phyloP scores from a whole-genome alignment of 257 asterid species.

The Nyctanthes arbortristis region DNA sequence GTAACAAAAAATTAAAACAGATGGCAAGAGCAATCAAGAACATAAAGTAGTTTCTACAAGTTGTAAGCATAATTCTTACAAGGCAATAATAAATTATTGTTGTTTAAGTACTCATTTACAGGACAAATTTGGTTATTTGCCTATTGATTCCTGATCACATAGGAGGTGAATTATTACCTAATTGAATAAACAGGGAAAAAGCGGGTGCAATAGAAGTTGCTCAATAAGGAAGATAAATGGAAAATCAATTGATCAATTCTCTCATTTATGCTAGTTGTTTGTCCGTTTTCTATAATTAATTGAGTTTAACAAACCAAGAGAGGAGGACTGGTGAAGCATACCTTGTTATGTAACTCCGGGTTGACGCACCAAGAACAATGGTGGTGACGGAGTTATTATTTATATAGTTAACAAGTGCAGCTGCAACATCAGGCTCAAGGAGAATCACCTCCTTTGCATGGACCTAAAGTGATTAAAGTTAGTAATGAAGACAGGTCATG shows the following conservation, averaged over 20 bases:
- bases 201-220: background rate
- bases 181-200: background rate
- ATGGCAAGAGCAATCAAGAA: background rate
- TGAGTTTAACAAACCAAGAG: too few relatives aligned
- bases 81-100: background rate
- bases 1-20: background rate
- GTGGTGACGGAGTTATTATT: slow-evolving; percentile 37
- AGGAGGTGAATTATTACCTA: background rate
- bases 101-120: background rate
- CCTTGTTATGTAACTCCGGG: slow-evolving; percentile 64
- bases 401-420: slow-evolving; percentile 52
- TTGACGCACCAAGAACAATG: slow-evolving; percentile 72
- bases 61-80: background rate
- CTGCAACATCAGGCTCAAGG: slow-evolving; percentile 55
- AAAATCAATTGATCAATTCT: background rate
- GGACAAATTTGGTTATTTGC: background rate
- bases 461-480: slow-evolving; percentile 41
- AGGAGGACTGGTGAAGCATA: slow-evolving; percentile 14
- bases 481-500: background rate
- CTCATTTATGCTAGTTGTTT: background rate
- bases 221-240: background rate
- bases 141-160: background rate
- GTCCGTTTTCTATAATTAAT: too few relatives aligned
- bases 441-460: slow-evolving; percentile 70
- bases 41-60: background rate